phyloP scores from a whole-genome alignment of 768 basidiomycete species.

The Auriscalpium microsporum region DNA sequence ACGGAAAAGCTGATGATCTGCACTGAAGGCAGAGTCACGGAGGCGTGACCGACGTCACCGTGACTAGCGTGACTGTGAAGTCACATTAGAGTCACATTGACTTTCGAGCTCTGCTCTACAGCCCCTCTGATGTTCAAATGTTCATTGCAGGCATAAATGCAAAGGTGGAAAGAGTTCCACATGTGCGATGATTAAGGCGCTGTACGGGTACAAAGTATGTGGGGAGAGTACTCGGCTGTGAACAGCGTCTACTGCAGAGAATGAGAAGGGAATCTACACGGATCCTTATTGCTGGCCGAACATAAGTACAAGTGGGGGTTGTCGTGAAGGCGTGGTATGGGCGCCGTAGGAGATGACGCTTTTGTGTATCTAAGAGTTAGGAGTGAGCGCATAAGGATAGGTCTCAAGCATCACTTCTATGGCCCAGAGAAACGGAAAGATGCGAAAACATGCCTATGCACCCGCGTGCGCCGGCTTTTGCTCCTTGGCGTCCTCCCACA shows the following conservation, averaged over 20 bases:
- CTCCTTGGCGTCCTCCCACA: slow-evolving; percentile 69
- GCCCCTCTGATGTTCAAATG: no score
- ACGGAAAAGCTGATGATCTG: no score
- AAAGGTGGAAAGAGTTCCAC: background rate
- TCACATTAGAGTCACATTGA: no score
- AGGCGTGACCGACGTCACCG: no score
- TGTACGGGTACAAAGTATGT: background rate
- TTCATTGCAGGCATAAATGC: no score
- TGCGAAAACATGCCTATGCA: slow-evolving; percentile 8
- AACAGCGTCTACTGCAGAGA: background rate
- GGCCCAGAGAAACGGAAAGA: slow-evolving; percentile 9
- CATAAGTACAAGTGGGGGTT: slow-evolving; percentile 18
- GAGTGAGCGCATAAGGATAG: slow-evolving; percentile 5
- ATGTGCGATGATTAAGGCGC: background rate
- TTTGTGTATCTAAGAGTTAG: slow-evolving; percentile 13
- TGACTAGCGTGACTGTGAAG: no score
- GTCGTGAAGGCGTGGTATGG: slow-evolving; percentile 20
- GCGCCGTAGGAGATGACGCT: slow-evolving; percentile 14
- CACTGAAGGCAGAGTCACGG: no score
- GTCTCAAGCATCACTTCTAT: slow-evolving; percentile 13
- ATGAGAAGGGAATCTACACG: slow-evolving; percentile 1
- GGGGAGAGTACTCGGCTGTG: background rate
- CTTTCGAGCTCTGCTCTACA: no score
- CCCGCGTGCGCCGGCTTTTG: slow-evolving; percentile 29
- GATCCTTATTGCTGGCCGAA: background rate